Conservation (phyloP, 1,284 basidiomycete genomes). For the Marasmius oreades region DNA sequence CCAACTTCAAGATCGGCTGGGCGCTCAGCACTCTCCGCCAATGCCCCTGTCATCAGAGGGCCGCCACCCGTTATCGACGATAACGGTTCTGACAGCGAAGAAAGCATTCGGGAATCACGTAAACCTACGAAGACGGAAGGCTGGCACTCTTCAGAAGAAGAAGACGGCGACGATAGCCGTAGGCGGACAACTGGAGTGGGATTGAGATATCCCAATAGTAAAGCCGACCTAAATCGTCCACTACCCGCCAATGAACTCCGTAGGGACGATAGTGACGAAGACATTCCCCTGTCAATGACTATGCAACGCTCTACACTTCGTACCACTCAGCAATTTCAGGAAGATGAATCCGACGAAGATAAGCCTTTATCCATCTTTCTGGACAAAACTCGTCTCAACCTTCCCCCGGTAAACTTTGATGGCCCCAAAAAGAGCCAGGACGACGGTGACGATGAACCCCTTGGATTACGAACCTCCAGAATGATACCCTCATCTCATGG, state of each 20-base stretch:
- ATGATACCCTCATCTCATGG: slow-evolving; percentile 30
- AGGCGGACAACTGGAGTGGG: slow-evolving; percentile 55
- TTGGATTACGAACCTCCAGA: slow-evolving; percentile 59
- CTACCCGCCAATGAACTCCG: slow-evolving; percentile 23
- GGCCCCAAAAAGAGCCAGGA: slow-evolving; percentile 34
- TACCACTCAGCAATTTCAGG: slow-evolving; percentile 25
- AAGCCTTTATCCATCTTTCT: slow-evolving; percentile 62
- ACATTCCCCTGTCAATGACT: slow-evolving; percentile 67
- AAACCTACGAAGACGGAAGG: slow-evolving; percentile 23
- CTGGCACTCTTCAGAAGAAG: slow-evolving; percentile 64
- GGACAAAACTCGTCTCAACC: slow-evolving; percentile 44
- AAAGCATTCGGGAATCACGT: slow-evolving; percentile 37
- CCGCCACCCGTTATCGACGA: slow-evolving; percentile 45
- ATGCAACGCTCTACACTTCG: slow-evolving; percentile 47
- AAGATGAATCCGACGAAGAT: slow-evolving; percentile 67
- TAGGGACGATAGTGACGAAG: slow-evolving; percentile 62
- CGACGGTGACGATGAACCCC: slow-evolving; percentile 67
- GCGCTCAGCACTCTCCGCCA: slow-evolving; percentile 54
- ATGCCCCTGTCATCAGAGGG: slow-evolving; percentile 41
- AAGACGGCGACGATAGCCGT: slow-evolving; percentile 50
- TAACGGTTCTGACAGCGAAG: slow-evolving; percentile 48
- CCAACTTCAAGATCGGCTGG: slow-evolving; percentile 31
- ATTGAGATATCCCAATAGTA: slow-evolving; percentile 38
- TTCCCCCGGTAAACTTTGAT: slow-evolving; percentile 45
- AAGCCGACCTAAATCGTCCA: slow-evolving; percentile 17